Conservation (phyloP, 2,329 filamentous ascomycete genomes). For the Thermoascus crustaceus region DNA sequence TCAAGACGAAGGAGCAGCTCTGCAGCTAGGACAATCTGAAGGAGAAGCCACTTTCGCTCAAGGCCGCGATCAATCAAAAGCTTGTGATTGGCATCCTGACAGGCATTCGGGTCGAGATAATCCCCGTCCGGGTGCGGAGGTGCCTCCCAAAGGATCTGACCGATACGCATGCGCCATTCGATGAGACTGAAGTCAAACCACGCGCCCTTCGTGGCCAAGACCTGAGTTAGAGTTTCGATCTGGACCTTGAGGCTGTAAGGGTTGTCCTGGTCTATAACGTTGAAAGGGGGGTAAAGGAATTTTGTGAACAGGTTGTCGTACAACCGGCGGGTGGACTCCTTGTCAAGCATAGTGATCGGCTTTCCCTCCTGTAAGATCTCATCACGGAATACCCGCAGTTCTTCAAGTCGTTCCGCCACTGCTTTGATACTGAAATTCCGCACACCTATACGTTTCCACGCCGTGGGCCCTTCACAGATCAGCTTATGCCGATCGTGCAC, state of each 20-base stretch:
- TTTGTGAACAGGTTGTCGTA: constrained; percentile 29
- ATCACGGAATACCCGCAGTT: constrained; percentile 25
- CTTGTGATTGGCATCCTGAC: constrained; percentile 9
- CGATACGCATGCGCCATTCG: constrained; percentile 39
- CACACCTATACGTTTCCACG: constrained; percentile 36
- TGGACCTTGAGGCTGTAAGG: constrained; percentile 35
- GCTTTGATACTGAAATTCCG: constrained; percentile 27
- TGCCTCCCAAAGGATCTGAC: constrained; percentile 38
- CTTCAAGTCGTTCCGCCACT: constrained; percentile 28
- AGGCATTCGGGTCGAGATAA: constrained; percentile 13
- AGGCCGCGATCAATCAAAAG: constrained; percentile 19
- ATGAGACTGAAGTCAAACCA: constrained; percentile 42
- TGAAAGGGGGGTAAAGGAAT: constrained; percentile 30
- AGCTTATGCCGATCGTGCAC: constrained; percentile 29
- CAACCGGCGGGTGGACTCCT: constrained; percentile 23
- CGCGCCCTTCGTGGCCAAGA: constrained; percentile 35
- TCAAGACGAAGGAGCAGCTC: constrained; percentile 49
- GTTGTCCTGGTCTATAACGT: constrained; percentile 17
- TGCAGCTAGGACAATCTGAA: constrained; percentile 48
- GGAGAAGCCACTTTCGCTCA: constrained; percentile 46
- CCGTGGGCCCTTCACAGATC: constrained; percentile 28
- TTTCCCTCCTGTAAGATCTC: constrained; percentile 23
- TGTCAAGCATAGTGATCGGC: constrained; percentile 28
- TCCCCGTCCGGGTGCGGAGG: constrained; percentile 30
- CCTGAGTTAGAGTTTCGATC: constrained; percentile 37